phyloP scores from a whole-genome alignment of 306 rosid species.

The Sphenostylis stenocarpa region DNA sequence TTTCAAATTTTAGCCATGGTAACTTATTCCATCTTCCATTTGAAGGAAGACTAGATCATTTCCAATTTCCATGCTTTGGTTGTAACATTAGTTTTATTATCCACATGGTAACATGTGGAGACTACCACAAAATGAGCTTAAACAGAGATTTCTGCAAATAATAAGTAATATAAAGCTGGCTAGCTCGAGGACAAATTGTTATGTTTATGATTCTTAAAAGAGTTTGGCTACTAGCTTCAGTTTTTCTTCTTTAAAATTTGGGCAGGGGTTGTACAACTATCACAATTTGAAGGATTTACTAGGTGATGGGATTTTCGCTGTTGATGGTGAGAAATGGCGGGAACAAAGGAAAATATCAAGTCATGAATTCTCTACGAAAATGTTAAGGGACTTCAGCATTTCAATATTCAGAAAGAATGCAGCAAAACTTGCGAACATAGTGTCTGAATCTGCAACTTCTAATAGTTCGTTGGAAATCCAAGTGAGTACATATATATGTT shows the following conservation, averaged over 20 bases:
- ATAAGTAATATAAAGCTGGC: background rate
- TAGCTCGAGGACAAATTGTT: background rate
- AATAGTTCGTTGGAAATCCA: slow-evolving; percentile 58
- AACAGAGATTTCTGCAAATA: background rate
- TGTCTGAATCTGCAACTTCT: slow-evolving; percentile 59
- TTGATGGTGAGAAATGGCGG: slow-evolving; percentile 87
- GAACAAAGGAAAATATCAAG: slow-evolving; percentile 74
- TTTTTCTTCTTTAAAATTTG: slow-evolving; percentile 14
- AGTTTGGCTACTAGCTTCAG: background rate
- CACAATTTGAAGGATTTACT: slow-evolving; percentile 70
- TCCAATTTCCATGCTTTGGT: background rate
- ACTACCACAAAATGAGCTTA: background rate
- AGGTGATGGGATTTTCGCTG: slow-evolving; percentile 85
- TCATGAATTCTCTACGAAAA: slow-evolving; percentile 71
- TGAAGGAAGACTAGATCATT: background rate
- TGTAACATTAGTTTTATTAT: background rate
- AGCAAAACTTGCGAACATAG: slow-evolving; percentile 53
- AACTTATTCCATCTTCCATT: background rate
- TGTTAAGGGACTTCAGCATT: slow-evolving; percentile 65
- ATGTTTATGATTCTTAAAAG: background rate
- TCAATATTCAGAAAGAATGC: slow-evolving; percentile 63
- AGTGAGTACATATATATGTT: slow-evolving; percentile 37
- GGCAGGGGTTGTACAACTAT: slow-evolving; percentile 65
- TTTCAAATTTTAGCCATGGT: background rate
- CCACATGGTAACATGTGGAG: background rate